Conservation (phyloP, 2,329 filamentous ascomycete genomes). For the Alternaria longipes region DNA sequence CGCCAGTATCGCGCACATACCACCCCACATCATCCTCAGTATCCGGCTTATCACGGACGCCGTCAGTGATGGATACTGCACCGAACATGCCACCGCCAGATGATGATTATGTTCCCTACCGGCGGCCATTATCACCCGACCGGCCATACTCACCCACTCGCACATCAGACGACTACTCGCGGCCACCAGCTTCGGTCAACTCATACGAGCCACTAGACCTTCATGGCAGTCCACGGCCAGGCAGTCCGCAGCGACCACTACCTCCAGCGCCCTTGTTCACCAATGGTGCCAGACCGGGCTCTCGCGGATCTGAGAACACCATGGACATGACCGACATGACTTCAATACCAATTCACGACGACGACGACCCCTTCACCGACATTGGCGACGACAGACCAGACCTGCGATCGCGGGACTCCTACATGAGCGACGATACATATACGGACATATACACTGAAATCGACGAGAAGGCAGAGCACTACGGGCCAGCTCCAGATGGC, state of each 20-base stretch:
- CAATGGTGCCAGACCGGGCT: conserved; percentile 56
- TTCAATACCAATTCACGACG: conserved; percentile 71
- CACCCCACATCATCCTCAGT: conserved; percentile 57
- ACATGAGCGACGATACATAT: conserved; percentile 68
- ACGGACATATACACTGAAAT: conserved; percentile 59
- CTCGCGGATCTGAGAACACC: conserved; percentile 54
- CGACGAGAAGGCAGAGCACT: conserved; percentile 74
- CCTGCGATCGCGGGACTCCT: conserved; percentile 70
- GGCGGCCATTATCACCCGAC: conserved; percentile 60
- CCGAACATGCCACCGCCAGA: conserved; percentile 65
- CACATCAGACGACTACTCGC: conserved; percentile 69
- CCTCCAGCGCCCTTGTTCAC: conserved; percentile 89
- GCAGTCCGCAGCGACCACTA: conserved; percentile 84
- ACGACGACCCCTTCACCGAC: conserved; percentile 77
- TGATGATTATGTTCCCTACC: conserved; percentile 71
- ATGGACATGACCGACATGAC: conserved; percentile 75
- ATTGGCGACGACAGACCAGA: conserved; percentile 65
- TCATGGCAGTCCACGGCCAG: conserved; percentile 87
- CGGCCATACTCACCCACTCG: conserved; percentile 65
- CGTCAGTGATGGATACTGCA: conserved; percentile 61
- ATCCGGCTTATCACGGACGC: conserved; percentile 56
- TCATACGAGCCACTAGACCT: conserved; percentile 88
- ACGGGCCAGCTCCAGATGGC: conserved; percentile 85
- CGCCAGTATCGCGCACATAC: conserved; percentile 57
- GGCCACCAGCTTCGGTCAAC: conserved; percentile 74